These are phyloP conservation scores for Sporothrix dimorphospora DNA, from an alignment of 2,329 filamentous ascomycete genomes.

Conservation along the genomic window DNA sequence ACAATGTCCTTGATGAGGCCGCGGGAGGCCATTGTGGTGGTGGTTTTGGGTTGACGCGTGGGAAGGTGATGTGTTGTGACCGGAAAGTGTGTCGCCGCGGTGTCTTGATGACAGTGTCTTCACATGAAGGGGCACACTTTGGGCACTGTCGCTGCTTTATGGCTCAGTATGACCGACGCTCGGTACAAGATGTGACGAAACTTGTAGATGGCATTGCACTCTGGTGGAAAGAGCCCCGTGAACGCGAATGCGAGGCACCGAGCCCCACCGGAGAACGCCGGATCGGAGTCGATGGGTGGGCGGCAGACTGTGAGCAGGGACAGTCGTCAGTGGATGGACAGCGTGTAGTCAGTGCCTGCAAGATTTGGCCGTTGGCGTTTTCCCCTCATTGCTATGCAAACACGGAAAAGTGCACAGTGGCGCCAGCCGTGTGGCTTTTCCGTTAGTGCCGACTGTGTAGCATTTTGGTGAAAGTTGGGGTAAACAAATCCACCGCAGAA, in stretches of 20 bases:
- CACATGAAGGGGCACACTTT: too few species aligned
- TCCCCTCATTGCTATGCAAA: neutral
- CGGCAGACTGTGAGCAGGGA: too few species aligned
- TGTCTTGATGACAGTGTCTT: neutral
- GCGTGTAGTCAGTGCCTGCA: neutral
- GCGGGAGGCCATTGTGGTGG: neutral
- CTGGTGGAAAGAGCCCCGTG: too few species aligned
- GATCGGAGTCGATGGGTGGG: neutral
- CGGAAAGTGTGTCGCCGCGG: neutral
- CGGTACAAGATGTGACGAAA: too few species aligned
- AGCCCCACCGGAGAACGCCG: too few species aligned
- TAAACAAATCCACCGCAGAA: neutral
- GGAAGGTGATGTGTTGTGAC: neutral
- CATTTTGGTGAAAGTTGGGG: too few species aligned
- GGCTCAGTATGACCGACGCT: too few species aligned
- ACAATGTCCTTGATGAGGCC: conserved; percentile 44
- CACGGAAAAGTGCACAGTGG: neutral
- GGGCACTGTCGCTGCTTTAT: too few species aligned
- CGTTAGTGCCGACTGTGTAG: neutral
- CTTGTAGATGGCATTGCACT: too few species aligned
- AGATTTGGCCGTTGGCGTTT: neutral
- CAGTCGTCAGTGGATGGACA: too few species aligned
- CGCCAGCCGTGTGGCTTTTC: neutral
- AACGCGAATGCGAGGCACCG: too few species aligned
- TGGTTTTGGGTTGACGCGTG: too few species aligned